These are phyloP conservation scores for Pyrenopolyporus hunteri DNA, from an alignment of 495 filamentous ascomycete genomes.

Conservation along the genomic window DNA sequence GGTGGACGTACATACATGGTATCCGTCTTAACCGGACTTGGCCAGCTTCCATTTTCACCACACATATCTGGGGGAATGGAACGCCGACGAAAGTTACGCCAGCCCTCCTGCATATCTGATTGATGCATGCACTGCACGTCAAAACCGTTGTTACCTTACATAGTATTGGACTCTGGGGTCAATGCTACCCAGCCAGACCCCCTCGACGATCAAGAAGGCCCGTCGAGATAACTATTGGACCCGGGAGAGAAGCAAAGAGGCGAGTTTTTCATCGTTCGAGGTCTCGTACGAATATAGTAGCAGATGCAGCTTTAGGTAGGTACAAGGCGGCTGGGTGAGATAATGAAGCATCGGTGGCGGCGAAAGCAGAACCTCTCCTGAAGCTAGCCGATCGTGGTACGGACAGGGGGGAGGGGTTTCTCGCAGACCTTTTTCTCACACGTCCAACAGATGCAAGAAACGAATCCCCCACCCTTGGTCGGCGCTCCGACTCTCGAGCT, in stretches of 20 bases:
- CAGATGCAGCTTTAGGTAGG: neutral
- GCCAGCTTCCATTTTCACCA: conserved; percentile 30
- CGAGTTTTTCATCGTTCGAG: neutral
- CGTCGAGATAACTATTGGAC: conserved; percentile 2
- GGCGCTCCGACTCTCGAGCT: conserved; percentile 8
- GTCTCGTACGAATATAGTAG: conserved; percentile 2
- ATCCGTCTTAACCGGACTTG: conserved; percentile 39
- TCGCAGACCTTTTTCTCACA: conserved; percentile 16
- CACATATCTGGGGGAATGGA: conserved; percentile 23
- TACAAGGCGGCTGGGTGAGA: conserved; percentile 4
- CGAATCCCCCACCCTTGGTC: conserved; percentile 21
- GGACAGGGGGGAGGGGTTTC: conserved; percentile 18
- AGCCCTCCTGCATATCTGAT: conserved; percentile 39
- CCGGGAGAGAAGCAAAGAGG: neutral
- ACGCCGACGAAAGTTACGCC: conserved; percentile 24
- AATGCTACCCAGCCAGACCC: conserved; percentile 19
- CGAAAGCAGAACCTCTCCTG: conserved; percentile 22
- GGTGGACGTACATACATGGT: too few relatives aligned
- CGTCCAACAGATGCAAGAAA: conserved; percentile 17
- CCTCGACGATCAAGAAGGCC: conserved; percentile 13
- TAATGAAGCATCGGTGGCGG: conserved; percentile 14
- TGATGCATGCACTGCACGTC: conserved; percentile 39
- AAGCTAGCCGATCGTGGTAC: conserved; percentile 23
- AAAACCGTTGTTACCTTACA: conserved; percentile 35
- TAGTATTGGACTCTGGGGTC: conserved; percentile 27